Conservation (phyloP, 768 basidiomycete genomes). For the Psilocybe cubensis region DNA sequence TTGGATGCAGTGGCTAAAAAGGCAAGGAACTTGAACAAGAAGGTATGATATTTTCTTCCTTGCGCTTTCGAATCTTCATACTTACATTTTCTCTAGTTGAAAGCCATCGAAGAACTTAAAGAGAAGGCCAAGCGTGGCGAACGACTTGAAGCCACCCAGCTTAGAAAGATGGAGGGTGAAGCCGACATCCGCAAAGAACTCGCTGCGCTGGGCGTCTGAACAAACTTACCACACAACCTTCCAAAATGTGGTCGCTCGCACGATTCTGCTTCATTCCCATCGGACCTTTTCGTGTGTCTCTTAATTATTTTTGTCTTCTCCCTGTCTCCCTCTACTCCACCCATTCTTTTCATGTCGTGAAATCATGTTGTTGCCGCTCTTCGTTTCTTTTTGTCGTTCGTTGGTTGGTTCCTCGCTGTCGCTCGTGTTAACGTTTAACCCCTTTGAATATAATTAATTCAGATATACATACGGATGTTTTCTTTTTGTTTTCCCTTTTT, state of each 20-base stretch:
- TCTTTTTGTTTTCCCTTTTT: not conserved
- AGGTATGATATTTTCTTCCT: constrained; percentile 52
- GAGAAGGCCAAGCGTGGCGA: constrained; percentile 90
- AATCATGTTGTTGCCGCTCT: not conserved
- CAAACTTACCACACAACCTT: not conserved
- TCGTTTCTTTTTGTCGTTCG: not conserved
- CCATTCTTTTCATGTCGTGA: not conserved
- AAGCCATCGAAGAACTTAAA: constrained; percentile 98
- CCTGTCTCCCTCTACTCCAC: not conserved
- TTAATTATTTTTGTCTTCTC: no score
- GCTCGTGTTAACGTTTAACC: not conserved
- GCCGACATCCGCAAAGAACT: constrained; percentile 84
- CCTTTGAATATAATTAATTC: not conserved
- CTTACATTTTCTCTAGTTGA: constrained; percentile 59
- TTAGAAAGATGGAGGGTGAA: constrained; percentile 97
- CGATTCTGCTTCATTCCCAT: not conserved
- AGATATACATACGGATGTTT: not conserved
- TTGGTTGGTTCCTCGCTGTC: not conserved
- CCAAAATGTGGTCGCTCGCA: not conserved
- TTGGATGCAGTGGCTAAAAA: constrained; percentile 90
- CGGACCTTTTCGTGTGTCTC: not conserved
- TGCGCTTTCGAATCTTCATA: not conserved
- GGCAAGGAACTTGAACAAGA: constrained; percentile 93
- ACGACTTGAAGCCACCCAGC: constrained; percentile 90
- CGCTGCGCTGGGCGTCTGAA: constrained; percentile 34